phyloP scores from a whole-genome alignment of 2,329 filamentous ascomycete genomes.

The Periconia macrospinosa region DNA sequence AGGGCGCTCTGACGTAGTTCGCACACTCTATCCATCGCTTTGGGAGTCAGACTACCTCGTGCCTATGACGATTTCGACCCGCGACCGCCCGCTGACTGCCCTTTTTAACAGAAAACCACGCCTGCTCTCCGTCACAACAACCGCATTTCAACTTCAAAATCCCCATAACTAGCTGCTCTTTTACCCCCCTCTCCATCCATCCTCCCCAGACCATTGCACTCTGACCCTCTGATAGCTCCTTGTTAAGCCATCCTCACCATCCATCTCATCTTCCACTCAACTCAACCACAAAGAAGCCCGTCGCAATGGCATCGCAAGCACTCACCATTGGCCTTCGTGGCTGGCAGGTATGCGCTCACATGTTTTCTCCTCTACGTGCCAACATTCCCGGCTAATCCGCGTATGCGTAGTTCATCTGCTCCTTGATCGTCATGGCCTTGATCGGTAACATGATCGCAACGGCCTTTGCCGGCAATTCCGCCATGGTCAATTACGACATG shows the following conservation, averaged over 20 bases:
- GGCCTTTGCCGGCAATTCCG: constrained; percentile 56
- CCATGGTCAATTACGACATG: constrained; percentile 65
- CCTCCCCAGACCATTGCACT: constrained; percentile 2
- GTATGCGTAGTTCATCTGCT: constrained; percentile 57
- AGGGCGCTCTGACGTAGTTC: constrained; percentile 21
- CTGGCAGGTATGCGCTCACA: constrained; percentile 39
- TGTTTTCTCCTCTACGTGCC: neutral
- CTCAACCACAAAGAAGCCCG: neutral
- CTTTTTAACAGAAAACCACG: constrained; percentile 7
- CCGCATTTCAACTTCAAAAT: neutral
- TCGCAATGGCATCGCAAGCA: constrained; percentile 45
- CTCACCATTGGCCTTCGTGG: constrained; percentile 45
- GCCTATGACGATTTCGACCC: constrained; percentile 8
- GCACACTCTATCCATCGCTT: constrained; percentile 17
- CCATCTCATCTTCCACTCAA: constrained; percentile 1
- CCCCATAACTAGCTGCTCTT: neutral
- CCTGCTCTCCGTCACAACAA: too few relatives aligned
- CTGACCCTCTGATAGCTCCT: constrained; percentile 14
- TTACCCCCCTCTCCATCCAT: neutral
- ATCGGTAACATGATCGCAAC: constrained; percentile 65
- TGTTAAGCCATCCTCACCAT: constrained; percentile 2
- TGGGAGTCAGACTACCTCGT: constrained; percentile 11
- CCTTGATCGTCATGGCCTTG: constrained; percentile 62
- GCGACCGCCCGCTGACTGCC: constrained; percentile 22
- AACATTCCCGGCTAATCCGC: constrained; percentile 5